Conservation (phyloP, 305 asterid species). For the Fraxinus baroniana region DNA sequence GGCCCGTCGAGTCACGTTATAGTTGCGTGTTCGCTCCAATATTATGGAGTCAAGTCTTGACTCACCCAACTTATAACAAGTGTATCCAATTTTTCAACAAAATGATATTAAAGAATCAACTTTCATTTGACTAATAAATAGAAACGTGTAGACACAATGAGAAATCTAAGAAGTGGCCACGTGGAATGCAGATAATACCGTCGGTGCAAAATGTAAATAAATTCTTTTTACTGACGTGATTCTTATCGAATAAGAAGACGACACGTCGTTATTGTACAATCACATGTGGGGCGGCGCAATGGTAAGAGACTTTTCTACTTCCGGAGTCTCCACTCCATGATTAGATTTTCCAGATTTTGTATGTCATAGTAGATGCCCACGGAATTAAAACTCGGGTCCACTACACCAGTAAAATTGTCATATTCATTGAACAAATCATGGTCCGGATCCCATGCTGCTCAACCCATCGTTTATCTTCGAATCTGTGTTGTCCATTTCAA, state of each 20-base stretch:
- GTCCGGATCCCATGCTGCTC: neutral
- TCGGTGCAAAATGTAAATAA: neutral
- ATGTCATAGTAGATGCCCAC: neutral
- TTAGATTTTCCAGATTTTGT: neutral
- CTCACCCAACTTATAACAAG: neutral
- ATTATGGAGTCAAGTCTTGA: neutral
- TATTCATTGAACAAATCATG: neutral
- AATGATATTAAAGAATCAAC: neutral
- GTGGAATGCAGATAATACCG: neutral
- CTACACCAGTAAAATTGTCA: neutral
- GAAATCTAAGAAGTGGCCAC: neutral
- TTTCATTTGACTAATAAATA: neutral
- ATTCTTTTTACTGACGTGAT: too few species aligned
- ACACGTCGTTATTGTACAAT: slow-evolving; percentile 31
- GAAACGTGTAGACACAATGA: neutral
- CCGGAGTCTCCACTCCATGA: neutral
- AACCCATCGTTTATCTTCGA: neutral
- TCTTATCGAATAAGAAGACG: neutral
- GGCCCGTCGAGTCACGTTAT: neutral
- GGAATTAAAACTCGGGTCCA: neutral
- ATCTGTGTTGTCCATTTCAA: too few species aligned
- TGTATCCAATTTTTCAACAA: neutral
- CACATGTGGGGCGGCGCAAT: slow-evolving; percentile 49
- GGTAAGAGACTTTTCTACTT: slow-evolving; percentile 29
- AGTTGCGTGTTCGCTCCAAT: neutral